Percentiles rank a stretch among this genome's conserved stretches.
Conservation (phyloP, 805 yeast species). For the Candida oleophila region DNA sequence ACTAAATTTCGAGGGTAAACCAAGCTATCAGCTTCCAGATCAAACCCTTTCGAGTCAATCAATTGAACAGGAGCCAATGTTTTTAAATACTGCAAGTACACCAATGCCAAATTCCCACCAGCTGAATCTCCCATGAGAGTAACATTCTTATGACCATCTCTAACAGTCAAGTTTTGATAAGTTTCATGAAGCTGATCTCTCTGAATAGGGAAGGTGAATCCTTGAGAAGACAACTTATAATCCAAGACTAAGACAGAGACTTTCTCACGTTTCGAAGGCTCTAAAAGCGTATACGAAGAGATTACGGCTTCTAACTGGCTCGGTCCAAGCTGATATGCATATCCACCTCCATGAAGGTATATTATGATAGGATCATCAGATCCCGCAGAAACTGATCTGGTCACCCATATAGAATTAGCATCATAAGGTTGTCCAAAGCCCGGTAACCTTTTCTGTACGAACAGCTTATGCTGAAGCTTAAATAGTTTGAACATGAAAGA, state of each 20-base stretch:
- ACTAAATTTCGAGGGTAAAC: conserved; percentile 26
- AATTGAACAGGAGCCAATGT: conserved; percentile 4
- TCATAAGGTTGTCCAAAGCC: conserved; percentile 34
- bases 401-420: conserved; percentile 33
- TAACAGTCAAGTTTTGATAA: conserved; percentile 19
- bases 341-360: conserved; percentile 43
- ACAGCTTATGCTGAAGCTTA: conserved; percentile 2
- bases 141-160: conserved; percentile 25
- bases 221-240: conserved; percentile 27
- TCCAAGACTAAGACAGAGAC: conserved; percentile 23
- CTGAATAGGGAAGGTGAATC: conserved; percentile 33
- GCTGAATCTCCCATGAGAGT: conserved; percentile 43
- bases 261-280: conserved; percentile 16
- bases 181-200: conserved; percentile 27
- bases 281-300: conserved; percentile 27
- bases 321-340: conserved; percentile 27
- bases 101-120: conserved; percentile 38
- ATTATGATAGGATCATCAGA: conserved; percentile 29
- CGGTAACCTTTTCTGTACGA: conserved; percentile 15
- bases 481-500: conserved; percentile 9
- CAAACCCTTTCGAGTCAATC: conserved; percentile 1
- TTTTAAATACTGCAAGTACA: conserved; percentile 28
- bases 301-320: conserved; percentile 30
- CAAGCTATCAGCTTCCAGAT: conserved; percentile 3
- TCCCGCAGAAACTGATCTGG: conserved; percentile 22